phyloP scores from a whole-genome alignment of 306 rosid species.

The Benincasa hispida region DNA sequence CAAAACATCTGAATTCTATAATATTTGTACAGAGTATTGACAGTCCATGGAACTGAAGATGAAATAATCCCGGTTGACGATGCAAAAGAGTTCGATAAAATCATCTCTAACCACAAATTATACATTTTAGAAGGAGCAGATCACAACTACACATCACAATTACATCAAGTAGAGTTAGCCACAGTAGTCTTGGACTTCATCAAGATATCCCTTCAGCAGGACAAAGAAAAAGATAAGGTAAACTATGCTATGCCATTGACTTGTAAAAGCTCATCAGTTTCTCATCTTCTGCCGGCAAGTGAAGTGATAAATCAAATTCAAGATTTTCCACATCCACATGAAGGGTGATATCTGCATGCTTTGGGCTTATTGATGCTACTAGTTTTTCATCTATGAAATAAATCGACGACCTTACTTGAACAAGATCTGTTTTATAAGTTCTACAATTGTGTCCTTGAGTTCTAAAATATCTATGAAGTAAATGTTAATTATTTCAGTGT shows the following conservation, averaged over 20 bases:
- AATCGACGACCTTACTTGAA: not conserved
- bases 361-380: not conserved
- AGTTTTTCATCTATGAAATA: not conserved
- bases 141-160: slow-evolving; percentile 27
- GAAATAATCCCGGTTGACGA: slow-evolving; percentile 34
- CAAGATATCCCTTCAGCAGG: slow-evolving; percentile 26
- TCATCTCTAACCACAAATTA: slow-evolving; percentile 55
- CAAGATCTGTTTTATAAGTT: too few relatives aligned
- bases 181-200: slow-evolving; percentile 31
- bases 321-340: not conserved
- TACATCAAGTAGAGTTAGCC: slow-evolving; percentile 37
- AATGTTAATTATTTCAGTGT: not conserved
- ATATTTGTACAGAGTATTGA: slow-evolving; percentile 39
- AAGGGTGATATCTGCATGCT: not conserved
- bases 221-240: not conserved
- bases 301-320: not conserved
- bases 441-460: too few relatives aligned
- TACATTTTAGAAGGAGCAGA: slow-evolving; percentile 51
- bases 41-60: slow-evolving; percentile 57
- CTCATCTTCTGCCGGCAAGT: not conserved
- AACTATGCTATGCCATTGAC: not conserved
- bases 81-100: slow-evolving; percentile 50
- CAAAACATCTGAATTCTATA: not conserved
- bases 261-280: not conserved
- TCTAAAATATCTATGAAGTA: not conserved